Conservation (phyloP, 2,329 filamentous ascomycete species). For the Torrubiella hemipterigena region DNA sequence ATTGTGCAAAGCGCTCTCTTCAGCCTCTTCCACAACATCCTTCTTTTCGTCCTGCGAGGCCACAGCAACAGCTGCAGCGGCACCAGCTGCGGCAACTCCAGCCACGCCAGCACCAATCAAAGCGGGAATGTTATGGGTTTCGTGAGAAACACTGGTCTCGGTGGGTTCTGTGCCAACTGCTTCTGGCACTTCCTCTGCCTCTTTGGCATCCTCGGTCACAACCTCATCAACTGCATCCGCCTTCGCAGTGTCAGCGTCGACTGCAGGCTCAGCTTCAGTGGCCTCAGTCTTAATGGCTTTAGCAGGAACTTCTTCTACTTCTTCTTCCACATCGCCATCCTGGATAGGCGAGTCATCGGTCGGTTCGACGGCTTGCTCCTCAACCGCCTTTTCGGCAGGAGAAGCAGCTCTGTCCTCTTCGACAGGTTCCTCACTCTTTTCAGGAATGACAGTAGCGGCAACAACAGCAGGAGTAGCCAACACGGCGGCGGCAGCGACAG, state of each 20-base stretch:
- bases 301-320: too few relatives aligned
- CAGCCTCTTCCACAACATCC: conserved; percentile 2
- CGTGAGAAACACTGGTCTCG: background rate
- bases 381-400: background rate
- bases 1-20: too few relatives aligned
- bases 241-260: conserved; percentile 9
- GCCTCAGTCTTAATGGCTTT: too few relatives aligned
- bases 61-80: conserved; percentile 3
- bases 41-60: conserved; percentile 1
- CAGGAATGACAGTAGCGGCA: background rate
- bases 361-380: too few relatives aligned
- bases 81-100: conserved; percentile 2
- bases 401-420: background rate
- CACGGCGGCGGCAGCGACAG: conserved; percentile 1
- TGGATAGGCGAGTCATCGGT: too few relatives aligned
- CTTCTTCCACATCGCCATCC: too few relatives aligned
- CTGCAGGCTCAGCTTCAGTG: too few relatives aligned
- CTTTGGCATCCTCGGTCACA: conserved; percentile 1
- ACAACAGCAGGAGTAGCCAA: background rate
- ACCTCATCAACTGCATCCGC: conserved; percentile 4
- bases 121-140: too few relatives aligned
- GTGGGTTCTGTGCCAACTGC: background rate
- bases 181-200: background rate
- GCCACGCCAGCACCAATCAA: conserved; percentile 1
- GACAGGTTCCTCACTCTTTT: conserved; percentile 4